A percentile compares a stretch with the other conserved stretches of the same genome.
Conservation (phyloP, 768 basidiomycete genomes). For the Tulasnella sp. region DNA sequence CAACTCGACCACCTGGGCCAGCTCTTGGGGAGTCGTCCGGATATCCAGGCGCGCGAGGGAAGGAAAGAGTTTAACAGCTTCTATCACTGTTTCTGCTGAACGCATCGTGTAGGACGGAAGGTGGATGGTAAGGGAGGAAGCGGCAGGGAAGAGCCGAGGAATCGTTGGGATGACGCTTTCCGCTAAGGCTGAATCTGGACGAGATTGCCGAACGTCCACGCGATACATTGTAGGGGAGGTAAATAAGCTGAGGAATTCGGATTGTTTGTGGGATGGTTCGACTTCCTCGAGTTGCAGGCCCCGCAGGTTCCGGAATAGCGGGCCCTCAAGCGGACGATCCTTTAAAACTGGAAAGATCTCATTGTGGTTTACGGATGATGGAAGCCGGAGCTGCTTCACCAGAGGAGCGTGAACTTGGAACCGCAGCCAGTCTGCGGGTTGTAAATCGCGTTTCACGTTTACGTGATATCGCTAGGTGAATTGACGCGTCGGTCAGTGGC, state of each 20-base stretch:
- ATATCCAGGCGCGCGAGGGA: not conserved
- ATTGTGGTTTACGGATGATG: not conserved
- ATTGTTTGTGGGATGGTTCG: not conserved
- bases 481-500: not conserved
- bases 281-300: not conserved
- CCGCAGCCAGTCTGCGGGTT: not conserved
- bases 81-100: not conserved
- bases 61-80: not conserved
- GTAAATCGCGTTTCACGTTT: not conserved
- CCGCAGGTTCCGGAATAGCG: not conserved
- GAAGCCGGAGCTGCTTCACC: not conserved
- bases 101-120: conserved; percentile 1
- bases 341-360: not conserved
- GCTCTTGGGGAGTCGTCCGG: conserved; percentile 4
- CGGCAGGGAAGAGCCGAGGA: not conserved
- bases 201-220: not conserved
- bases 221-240: not conserved
- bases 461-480: not conserved
- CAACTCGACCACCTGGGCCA: not conserved
- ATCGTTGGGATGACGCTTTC: not conserved
- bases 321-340: not conserved
- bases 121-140: not conserved
- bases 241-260: not conserved
- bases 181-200: not conserved
- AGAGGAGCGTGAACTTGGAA: not conserved